These are phyloP conservation scores for Penicillium turbatum DNA, from an alignment of 495 filamentous ascomycete genomes.

Conservation along the genomic window DNA sequence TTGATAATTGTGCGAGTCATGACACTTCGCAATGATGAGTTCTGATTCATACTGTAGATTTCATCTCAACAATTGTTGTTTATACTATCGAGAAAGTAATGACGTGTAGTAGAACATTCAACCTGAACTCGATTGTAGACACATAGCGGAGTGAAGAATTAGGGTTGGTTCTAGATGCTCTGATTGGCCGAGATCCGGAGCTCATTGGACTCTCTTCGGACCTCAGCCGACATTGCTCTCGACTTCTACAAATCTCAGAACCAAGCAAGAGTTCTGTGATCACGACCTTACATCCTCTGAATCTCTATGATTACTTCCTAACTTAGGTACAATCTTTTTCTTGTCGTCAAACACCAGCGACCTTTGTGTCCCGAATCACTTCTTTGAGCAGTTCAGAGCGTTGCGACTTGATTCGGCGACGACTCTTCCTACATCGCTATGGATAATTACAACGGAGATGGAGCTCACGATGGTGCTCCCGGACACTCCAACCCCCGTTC, in stretches of 20 bases:
- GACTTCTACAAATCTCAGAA: neutral
- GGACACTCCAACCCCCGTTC: neutral
- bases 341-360: neutral
- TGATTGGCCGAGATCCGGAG: conserved; percentile 7
- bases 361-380: neutral
- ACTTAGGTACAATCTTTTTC: neutral
- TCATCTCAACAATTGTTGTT: too few relatives aligned
- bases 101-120: too few relatives aligned
- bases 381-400: neutral
- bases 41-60: too few relatives aligned
- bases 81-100: too few relatives aligned
- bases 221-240: neutral
- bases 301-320: neutral
- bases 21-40: neutral
- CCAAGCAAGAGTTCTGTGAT: neutral
- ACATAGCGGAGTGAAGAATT: too few relatives aligned
- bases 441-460: neutral
- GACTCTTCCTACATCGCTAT: neutral
- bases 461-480: neutral
- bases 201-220: conserved; percentile 1
- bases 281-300: too few relatives aligned
- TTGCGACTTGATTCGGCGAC: neutral
- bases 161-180: neutral
- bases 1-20: neutral
- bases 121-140: neutral